A percentile compares a stretch with the other conserved stretches of the same genome.
phyloP scores from a whole-genome alignment of 805 yeast genomes.

The Blastobotrys peoriensis region DNA sequence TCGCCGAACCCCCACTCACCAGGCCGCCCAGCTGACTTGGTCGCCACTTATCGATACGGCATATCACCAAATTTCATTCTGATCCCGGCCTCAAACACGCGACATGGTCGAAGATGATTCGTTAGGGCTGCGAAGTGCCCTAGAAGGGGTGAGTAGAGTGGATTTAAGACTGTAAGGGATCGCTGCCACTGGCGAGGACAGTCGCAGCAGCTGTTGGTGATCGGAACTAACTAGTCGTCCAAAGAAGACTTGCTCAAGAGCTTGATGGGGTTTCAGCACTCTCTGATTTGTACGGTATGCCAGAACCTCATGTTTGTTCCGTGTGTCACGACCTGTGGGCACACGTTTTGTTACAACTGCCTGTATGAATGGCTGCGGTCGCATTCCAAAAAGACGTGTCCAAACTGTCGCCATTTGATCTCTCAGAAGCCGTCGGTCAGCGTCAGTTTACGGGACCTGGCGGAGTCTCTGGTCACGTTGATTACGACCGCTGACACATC shows the following conservation, averaged over 20 bases:
- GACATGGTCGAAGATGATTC: constrained; percentile 1
- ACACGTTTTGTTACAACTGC: constrained; percentile 53
- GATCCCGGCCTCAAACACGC: background rate
- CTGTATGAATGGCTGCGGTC: constrained; percentile 26
- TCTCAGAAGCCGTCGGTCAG: constrained; percentile 12
- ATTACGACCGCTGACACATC: constrained; percentile 5
- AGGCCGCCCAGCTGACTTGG: no score
- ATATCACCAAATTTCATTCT: no score
- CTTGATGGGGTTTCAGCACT: constrained; percentile 16
- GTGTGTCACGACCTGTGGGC: constrained; percentile 54
- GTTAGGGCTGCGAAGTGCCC: background rate
- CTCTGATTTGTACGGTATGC: constrained; percentile 47
- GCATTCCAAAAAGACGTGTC: constrained; percentile 16
- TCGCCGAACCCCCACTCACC: no score
- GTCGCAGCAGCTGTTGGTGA: no score
- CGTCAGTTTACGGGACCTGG: constrained; percentile 9
- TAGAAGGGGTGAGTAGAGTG: constrained; percentile 1
- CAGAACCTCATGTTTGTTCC: constrained; percentile 58
- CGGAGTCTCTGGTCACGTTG: constrained; percentile 4
- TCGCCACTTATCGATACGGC: no score
- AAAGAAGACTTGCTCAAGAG: background rate
- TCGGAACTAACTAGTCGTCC: background rate
- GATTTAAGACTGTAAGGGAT: background rate
- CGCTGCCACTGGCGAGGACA: background rate
- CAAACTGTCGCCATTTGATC: constrained; percentile 19